phyloP scores from a whole-genome alignment of 331 rosid species.

The Malus hybrid region DNA sequence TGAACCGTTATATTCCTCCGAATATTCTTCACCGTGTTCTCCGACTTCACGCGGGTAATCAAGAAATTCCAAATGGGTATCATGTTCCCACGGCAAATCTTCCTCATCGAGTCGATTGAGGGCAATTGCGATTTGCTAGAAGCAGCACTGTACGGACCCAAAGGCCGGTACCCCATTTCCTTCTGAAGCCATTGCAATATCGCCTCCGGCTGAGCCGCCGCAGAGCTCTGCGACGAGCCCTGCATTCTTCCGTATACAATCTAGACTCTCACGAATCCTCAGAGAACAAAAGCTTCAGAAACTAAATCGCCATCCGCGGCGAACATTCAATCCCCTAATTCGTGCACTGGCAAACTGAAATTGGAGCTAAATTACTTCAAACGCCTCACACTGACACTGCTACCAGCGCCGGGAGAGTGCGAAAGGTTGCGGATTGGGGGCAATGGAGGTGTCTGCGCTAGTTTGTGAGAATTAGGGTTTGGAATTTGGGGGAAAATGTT shows the following conservation, averaged over 20 bases:
- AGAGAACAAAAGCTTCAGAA: neutral
- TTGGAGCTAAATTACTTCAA: neutral
- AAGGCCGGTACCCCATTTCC: constrained; percentile 89
- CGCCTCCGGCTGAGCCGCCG: constrained; percentile 60
- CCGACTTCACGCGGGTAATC: constrained; percentile 76
- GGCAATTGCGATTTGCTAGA: constrained; percentile 66
- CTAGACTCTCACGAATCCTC: neutral
- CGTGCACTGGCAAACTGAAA: neutral
- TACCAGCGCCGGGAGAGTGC: no score
- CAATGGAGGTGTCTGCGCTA: neutral
- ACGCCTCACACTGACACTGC: neutral
- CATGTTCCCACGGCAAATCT: constrained; percentile 90
- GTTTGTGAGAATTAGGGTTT: neutral
- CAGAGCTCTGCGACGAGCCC: constrained; percentile 38
- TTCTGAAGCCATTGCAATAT: constrained; percentile 88
- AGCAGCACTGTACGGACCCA: constrained; percentile 42
- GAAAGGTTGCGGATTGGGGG: neutral
- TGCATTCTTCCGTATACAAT: constrained; percentile 40
- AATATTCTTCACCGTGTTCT: constrained; percentile 90
- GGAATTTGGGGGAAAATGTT: neutral
- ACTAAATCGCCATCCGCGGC: constrained; percentile 1
- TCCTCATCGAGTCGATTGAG: constrained; percentile 67
- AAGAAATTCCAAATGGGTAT: constrained; percentile 87
- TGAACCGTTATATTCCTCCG: constrained; percentile 87
- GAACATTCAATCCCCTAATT: neutral